Percentiles rank a stretch among this genome's conserved stretches.
phyloP scores from a whole-genome alignment of 2,329 filamentous ascomycete species.

The Incumbomyces lentus region DNA sequence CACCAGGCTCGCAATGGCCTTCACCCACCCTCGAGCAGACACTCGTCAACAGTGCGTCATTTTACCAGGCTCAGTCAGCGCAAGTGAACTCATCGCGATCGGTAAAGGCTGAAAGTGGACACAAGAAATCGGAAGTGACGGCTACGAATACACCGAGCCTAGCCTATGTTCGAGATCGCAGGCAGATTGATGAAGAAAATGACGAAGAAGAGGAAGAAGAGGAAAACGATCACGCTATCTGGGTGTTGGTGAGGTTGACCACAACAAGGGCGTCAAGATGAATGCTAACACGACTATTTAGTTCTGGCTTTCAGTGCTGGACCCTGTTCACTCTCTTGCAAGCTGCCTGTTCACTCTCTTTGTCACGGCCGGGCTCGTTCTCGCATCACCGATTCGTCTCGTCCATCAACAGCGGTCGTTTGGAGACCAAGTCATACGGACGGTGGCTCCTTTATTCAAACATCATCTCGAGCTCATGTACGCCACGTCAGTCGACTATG shows the following conservation, averaged over 20 bases:
- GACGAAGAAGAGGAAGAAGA: conserved; percentile 16
- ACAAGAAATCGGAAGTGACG: conserved; percentile 12
- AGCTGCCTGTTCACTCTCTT: conserved; percentile 46
- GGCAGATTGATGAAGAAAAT: conserved; percentile 17
- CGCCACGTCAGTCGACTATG: conserved; percentile 20
- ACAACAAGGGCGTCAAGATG: background rate
- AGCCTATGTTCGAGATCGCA: conserved; percentile 1
- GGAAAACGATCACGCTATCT: conserved; percentile 31
- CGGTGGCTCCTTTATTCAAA: conserved; percentile 16
- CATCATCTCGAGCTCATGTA: conserved; percentile 20
- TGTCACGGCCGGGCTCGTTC: conserved; percentile 40
- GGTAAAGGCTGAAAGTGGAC: conserved; percentile 23
- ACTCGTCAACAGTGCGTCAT: background rate
- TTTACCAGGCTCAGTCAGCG: conserved; percentile 5
- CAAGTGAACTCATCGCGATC: conserved; percentile 21
- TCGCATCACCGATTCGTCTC: conserved; percentile 45
- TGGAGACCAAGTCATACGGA: conserved; percentile 20
- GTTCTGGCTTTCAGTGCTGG: conserved; percentile 31
- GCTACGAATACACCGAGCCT: background rate
- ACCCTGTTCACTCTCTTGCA: conserved; percentile 44
- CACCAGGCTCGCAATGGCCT: conserved; percentile 10
- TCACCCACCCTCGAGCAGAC: conserved; percentile 4
- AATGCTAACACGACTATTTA: no score
- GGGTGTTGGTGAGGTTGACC: conserved; percentile 30
- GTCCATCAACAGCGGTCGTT: conserved; percentile 36